Evolutionary conservation across 805 yeast genomes (phyloP), one percentile per base, ranked within the genome.

Genomic region (Saturnispora dispora): DNA sequence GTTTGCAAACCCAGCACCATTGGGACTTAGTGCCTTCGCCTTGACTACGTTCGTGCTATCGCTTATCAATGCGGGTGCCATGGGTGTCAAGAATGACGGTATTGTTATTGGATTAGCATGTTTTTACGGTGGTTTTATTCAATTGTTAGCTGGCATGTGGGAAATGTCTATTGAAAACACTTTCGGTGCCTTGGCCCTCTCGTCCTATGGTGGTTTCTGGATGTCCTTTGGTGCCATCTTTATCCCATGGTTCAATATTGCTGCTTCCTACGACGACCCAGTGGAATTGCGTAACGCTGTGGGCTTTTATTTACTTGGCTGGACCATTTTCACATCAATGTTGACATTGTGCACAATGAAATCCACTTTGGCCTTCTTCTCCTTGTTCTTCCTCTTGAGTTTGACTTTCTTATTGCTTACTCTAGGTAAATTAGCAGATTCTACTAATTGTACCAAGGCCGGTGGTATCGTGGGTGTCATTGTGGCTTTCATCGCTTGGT

Each of bases 81-180:
- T 85, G 71, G 86, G 88, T 48, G 85, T 82, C 44, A 68, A 73
- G 6, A 75, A 78, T 43, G 77, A 79, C 35, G 78, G 79, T 53
- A 68, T 84, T 48, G 81, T 83, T 39, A 80, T 83, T 50, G 83
- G 86, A 43, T 70, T 77, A 55, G 85, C 86, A 18, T 71, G 79
- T 60, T 82, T 84, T 64, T 82, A 83, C 62, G 91, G 89, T 52
- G 91, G 90, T 37, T 71, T 79, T 22, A 76, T 84, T 52, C 89
- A 83, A 66, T 68, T 82, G 52, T 68, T 83, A 53, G 87, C 90
- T 6, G 90, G 89, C 52, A 73, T 84, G 73, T 79, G 85, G 77
- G 88, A 85, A 66, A 74, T 83, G 67, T 80, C 83, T n/a, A 72
- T 79, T 40, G 89, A 85, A 59, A 83, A 83, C 67, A 83, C 88